Evolutionary conservation across 2,329 filamentous ascomycete genomes (phyloP).

Genomic region (Uncinocarpus reesii): DNA sequence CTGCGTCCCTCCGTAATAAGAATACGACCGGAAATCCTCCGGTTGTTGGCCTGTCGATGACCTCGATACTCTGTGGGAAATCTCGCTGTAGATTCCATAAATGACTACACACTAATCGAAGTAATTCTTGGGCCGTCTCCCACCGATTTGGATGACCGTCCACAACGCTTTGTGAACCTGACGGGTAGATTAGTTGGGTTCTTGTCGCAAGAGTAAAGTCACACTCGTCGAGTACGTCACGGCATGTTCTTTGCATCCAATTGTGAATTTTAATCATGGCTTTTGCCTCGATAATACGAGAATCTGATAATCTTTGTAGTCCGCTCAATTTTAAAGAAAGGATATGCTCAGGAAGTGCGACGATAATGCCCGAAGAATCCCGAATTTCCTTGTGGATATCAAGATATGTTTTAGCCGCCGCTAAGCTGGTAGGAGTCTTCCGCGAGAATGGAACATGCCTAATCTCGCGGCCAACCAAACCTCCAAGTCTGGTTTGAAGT

Average conservation of each 20-base stretch:
- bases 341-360: slow-evolving; percentile 54
- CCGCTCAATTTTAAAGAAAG: slow-evolving; percentile 56
- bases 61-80: slow-evolving; percentile 42
- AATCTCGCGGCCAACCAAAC: slow-evolving; percentile 46
- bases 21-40: slow-evolving; percentile 48
- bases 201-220: slow-evolving; percentile 53
- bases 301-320: slow-evolving; percentile 46
- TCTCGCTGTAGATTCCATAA: slow-evolving; percentile 26
- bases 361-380: slow-evolving; percentile 41
- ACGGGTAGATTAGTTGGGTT: slow-evolving; percentile 54
- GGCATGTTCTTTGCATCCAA: slow-evolving; percentile 41
- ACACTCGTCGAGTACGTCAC: slow-evolving; percentile 54
- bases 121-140: slow-evolving; percentile 45
- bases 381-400: slow-evolving; percentile 30
- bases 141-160: slow-evolving; percentile 49
- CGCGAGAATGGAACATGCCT: slow-evolving; percentile 52
- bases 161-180: slow-evolving; percentile 43
- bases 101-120: slow-evolving; percentile 35
- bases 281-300: slow-evolving; percentile 32
- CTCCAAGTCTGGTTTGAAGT: slow-evolving; percentile 46
- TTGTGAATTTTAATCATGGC: slow-evolving; percentile 44
- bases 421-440: slow-evolving; percentile 25
- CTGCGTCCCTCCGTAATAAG: slow-evolving; percentile 43
- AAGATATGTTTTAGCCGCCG: slow-evolving; percentile 27
- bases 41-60: slow-evolving; percentile 29